Base-by-base conservation (phyloP, 2,329 filamentous ascomycete species). In the Fusarium pininemorale region DNA sequence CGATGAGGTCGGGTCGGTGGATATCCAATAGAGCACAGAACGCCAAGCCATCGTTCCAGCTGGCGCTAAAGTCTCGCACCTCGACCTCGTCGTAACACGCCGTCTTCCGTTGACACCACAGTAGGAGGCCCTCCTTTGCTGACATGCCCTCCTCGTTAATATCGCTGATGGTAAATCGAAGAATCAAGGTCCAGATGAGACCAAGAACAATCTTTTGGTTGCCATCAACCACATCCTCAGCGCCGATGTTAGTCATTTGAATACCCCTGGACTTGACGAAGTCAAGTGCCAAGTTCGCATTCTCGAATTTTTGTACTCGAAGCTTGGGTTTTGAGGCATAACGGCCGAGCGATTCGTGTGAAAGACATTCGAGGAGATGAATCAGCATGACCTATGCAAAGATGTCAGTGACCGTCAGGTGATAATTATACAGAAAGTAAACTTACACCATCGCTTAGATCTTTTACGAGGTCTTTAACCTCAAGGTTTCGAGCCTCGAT, bases 91-190 rank as follows among this genome's bases (percentile, higher is more conserved):
- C 95, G 82, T 99, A 99, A 84, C 96, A 99, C 13, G 96, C 96
- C 37, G 96, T 99, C 86, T 99, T 99, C 78, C 96, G 89, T 85
- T 99, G 96, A 86, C 96, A 99, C 96, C 96, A 99, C 30, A 99
- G 85, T 65, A 99, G 84, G 78, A 99, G 85, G 72, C 96, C 96
- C 82, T 98, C 96, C 83, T 98, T 98, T 66, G 96, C 96, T 59
- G 96, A 98, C 90, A 98, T 92, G 75, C 96, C 96, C 87, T 98
- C 96, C 83, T 96, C 93, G 82, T 97, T 98, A 86, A 99, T 99
- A 83, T 99, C 96, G 82, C 93, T 98, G 82, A 99, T 99, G 77
- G 96, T 99, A 83, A 99, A 99, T 57, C 96, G 90, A 75, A 98
- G 87, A 92, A 99, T 99, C 72, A 99, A 88, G 11, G 95, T 99